These are phyloP conservation scores for Apiospora hydei DNA, from an alignment of 2,329 filamentous ascomycete species.

Conservation along the genomic window DNA sequence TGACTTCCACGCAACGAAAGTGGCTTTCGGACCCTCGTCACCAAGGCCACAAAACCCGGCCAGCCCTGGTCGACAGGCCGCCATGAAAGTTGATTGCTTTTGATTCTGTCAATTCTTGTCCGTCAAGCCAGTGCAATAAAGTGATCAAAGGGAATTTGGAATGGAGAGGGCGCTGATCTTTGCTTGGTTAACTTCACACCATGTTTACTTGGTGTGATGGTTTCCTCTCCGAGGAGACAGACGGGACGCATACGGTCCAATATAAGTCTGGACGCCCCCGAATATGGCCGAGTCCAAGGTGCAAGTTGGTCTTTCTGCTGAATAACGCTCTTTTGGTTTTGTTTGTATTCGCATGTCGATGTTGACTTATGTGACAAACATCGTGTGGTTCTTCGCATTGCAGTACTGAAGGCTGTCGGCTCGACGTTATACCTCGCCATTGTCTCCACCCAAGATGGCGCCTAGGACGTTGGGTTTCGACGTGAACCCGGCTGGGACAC, in stretches of 20 bases:
- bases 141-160: slow-evolving; percentile 1
- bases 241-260: neutral
- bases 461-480: slow-evolving; percentile 33
- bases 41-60: neutral
- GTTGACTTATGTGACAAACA: neutral
- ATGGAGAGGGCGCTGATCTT: slow-evolving; percentile 4
- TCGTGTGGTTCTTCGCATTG: neutral
- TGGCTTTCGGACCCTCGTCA: neutral
- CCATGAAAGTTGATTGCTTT: neutral
- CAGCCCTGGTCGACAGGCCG: neutral
- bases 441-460: slow-evolving; percentile 1
- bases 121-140: neutral
- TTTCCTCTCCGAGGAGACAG: neutral
- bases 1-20: neutral
- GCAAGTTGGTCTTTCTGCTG: neutral
- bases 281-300: neutral
- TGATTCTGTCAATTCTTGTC: slow-evolving; percentile 2
- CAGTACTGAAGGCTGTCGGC: neutral
- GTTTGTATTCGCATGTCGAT: neutral
- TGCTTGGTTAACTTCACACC: neutral
- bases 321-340: neutral
- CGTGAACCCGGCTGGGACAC: slow-evolving; percentile 36
- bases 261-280: slow-evolving; percentile 13
- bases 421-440: neutral
- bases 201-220: neutral